phyloP scores from a whole-genome alignment of 345 rosid genomes.

The Salix purpurea region DNA sequence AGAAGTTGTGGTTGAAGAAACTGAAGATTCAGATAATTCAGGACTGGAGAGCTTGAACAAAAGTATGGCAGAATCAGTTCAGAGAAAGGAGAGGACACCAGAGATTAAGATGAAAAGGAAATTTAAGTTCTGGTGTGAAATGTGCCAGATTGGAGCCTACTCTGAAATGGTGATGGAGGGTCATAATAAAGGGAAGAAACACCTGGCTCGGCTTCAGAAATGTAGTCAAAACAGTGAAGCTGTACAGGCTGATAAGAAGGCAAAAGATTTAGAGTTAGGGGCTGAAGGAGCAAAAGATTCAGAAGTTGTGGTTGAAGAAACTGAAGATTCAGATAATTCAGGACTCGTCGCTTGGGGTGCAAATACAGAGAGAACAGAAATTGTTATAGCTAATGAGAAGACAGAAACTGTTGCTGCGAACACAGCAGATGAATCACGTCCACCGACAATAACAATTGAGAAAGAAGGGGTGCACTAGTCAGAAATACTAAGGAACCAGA shows the following conservation, averaged over 20 bases:
- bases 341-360: no score
- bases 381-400: neutral
- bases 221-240: constrained; percentile 9
- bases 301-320: neutral
- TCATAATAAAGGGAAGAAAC: constrained; percentile 56
- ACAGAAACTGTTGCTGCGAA: neutral
- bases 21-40: no score
- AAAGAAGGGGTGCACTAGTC: neutral
- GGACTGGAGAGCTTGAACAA: neutral
- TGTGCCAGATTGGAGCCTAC: constrained; percentile 35
- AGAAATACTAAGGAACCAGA: neutral
- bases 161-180: constrained; percentile 33
- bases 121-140: constrained; percentile 48
- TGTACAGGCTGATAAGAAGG: neutral
- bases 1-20: neutral
- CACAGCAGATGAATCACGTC: neutral
- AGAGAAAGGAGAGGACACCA: constrained; percentile 8
- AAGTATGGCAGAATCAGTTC: neutral
- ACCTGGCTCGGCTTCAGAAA: constrained; percentile 28
- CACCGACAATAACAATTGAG: neutral
- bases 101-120: constrained; percentile 11
- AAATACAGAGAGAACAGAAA: neutral
- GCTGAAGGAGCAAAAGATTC: neutral
- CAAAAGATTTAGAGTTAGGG: neutral
- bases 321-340: no score